Conservation (phyloP, 306 rosid species). For the Cucurbita maxima region DNA sequence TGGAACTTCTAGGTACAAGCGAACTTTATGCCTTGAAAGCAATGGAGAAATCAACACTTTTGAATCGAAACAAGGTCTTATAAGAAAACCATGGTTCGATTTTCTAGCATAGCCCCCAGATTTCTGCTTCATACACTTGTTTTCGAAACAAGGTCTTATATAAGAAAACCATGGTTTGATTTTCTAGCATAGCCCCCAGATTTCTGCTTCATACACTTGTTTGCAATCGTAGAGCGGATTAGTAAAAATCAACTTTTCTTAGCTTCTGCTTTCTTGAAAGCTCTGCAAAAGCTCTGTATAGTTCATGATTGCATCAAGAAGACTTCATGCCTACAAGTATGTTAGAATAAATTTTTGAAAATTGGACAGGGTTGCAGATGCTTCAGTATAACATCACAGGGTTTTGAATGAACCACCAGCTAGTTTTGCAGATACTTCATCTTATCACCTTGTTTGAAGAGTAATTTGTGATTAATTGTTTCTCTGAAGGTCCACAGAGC, state of each 20-base stretch:
- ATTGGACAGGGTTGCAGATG: neutral
- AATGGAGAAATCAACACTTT: slow-evolving; percentile 78
- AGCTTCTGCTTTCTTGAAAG: neutral
- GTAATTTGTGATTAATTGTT: slow-evolving; percentile 13
- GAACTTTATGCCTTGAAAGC: slow-evolving; percentile 96
- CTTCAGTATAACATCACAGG: neutral
- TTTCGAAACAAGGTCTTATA: slow-evolving; percentile 70
- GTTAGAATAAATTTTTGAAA: neutral
- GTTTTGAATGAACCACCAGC: neutral
- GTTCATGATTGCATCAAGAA: neutral
- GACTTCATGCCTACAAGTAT: neutral
- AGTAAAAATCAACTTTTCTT: neutral
- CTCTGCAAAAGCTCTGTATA: neutral
- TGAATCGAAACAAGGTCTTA: slow-evolving; percentile 92
- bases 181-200: neutral
- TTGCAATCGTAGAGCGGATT: neutral
- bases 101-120: neutral
- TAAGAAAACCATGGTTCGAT: neutral
- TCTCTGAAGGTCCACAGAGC: slow-evolving; percentile 87
- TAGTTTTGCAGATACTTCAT: neutral
- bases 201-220: neutral
- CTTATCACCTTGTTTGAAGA: neutral
- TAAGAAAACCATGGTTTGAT: neutral
- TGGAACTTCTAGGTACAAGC: slow-evolving; percentile 69
- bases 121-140: neutral